Evolutionary conservation across 2,329 filamentous ascomycete species (phyloP).

Genomic region (Calcarisporium arbuscula): DNA sequence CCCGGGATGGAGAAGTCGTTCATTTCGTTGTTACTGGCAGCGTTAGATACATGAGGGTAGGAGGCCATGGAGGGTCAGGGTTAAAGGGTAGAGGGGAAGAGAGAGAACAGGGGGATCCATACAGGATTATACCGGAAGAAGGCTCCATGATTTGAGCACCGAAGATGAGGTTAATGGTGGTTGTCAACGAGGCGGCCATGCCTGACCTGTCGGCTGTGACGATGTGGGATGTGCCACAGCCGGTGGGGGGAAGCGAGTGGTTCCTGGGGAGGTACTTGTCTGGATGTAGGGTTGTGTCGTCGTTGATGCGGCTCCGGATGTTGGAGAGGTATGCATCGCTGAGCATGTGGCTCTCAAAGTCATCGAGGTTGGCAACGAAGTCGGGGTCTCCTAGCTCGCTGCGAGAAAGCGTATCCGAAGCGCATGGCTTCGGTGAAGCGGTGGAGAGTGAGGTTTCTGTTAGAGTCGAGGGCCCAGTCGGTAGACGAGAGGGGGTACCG

Average conservation of each 20-base stretch:
- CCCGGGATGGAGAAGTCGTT: constrained; percentile 84
- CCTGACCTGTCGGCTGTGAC: constrained; percentile 66
- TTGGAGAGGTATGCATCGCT: constrained; percentile 49
- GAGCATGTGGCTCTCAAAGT: constrained; percentile 65
- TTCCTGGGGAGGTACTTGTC: constrained; percentile 59
- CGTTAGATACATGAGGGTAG: not conserved
- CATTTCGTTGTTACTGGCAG: constrained; percentile 52
- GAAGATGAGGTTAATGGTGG: constrained; percentile 83
- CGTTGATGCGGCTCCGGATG: constrained; percentile 63
- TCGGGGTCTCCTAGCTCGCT: constrained; percentile 76
- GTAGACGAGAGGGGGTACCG: constrained; percentile 61
- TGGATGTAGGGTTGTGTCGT: constrained; percentile 67
- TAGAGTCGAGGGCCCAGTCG: constrained; percentile 42
- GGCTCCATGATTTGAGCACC: constrained; percentile 75
- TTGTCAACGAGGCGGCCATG: constrained; percentile 74
- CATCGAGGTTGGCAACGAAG: constrained; percentile 56
- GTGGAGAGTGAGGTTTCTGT: constrained; percentile 67
- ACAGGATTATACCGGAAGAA: constrained; percentile 73
- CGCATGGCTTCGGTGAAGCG: constrained; percentile 82
- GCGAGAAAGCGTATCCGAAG: constrained; percentile 77
- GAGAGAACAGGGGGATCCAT: constrained; percentile 35
- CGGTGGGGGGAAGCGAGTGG: no score
- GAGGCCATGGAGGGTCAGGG: not conserved
- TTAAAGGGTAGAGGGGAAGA: not conserved
- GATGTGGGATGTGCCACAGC: constrained; percentile 69